Percentiles rank a stretch among this genome's conserved stretches.
phyloP scores from a whole-genome alignment of 2,329 filamentous ascomycete species.

The Colletotrichum costaricense region DNA sequence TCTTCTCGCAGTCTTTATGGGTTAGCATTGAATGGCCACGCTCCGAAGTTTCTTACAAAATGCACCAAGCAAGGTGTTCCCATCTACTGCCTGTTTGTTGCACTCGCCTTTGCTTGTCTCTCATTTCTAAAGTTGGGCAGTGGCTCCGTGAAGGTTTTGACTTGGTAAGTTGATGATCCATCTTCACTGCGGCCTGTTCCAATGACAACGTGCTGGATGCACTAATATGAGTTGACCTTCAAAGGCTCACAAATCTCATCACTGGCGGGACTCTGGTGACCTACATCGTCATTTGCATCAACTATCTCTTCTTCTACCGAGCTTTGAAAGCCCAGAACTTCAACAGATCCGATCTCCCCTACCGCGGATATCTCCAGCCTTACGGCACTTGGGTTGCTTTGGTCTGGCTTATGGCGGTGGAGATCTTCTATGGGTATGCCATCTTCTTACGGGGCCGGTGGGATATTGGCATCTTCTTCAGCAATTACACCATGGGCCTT shows the following conservation, averaged over 20 bases:
- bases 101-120: constrained; percentile 64
- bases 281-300: constrained; percentile 48
- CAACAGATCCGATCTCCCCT: constrained; percentile 65
- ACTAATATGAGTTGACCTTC: neutral
- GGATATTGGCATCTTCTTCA: constrained; percentile 68
- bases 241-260: constrained; percentile 67
- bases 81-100: constrained; percentile 65
- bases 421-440: constrained; percentile 70
- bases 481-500: constrained; percentile 71
- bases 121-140: constrained; percentile 63
- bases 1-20: constrained; percentile 67
- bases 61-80: constrained; percentile 70
- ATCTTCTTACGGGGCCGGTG: constrained; percentile 63
- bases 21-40: constrained; percentile 65
- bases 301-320: constrained; percentile 71
- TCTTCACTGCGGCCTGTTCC: neutral
- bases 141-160: constrained; percentile 62
- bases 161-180: constrained; percentile 54
- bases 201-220: neutral
- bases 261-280: constrained; percentile 55
- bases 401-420: constrained; percentile 68
- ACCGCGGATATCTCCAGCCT: constrained; percentile 75
- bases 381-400: constrained; percentile 68
- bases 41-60: constrained; percentile 61
- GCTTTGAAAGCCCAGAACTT: constrained; percentile 67